Percentiles rank a stretch among this genome's conserved stretches.
These are phyloP conservation scores for Populus deltoides DNA, from an alignment of 345 rosid species.

Conservation along the genomic window DNA sequence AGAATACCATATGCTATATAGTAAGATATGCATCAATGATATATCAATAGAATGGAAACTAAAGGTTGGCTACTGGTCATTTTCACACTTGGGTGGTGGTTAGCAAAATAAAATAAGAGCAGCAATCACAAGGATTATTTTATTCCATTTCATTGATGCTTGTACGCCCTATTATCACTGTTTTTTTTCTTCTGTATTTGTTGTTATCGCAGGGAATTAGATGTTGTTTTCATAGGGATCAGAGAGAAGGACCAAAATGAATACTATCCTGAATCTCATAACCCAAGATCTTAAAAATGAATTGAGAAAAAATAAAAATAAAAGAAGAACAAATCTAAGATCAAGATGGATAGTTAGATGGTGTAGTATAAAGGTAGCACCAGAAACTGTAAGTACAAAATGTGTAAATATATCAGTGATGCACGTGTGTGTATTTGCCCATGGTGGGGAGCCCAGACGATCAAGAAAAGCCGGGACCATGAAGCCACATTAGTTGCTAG, in stretches of 20 bases:
- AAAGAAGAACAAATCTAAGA: conserved; percentile 20
- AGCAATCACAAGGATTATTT: conserved; percentile 28
- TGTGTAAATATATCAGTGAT: conserved; percentile 13
- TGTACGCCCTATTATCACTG: not conserved
- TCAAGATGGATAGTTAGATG: not conserved
- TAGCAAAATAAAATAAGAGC: conserved; percentile 22
- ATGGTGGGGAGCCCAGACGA: conserved; percentile 22
- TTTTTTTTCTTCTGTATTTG: not conserved
- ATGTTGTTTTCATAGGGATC: conserved; percentile 20
- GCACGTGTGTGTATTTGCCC: conserved; percentile 31
- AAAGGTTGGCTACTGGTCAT: conserved; percentile 37
- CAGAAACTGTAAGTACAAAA: conserved; percentile 27
- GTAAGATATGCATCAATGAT: conserved; percentile 14
- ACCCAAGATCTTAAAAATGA: not conserved
- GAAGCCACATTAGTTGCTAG: conserved; percentile 16
- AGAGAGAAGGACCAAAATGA: not conserved
- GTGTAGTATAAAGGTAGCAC: conserved; percentile 7
- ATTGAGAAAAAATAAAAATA: not conserved
- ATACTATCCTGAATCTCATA: no score
- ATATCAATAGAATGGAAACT: conserved; percentile 17
- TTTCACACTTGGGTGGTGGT: conserved; percentile 30
- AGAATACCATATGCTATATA: conserved; percentile 13
- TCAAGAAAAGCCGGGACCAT: conserved; percentile 28
- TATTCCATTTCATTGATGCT: not conserved
- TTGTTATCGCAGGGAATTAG: conserved; percentile 15